Conservation (phyloP, 345 rosid species). For the Pugionium dolabratum region DNA sequence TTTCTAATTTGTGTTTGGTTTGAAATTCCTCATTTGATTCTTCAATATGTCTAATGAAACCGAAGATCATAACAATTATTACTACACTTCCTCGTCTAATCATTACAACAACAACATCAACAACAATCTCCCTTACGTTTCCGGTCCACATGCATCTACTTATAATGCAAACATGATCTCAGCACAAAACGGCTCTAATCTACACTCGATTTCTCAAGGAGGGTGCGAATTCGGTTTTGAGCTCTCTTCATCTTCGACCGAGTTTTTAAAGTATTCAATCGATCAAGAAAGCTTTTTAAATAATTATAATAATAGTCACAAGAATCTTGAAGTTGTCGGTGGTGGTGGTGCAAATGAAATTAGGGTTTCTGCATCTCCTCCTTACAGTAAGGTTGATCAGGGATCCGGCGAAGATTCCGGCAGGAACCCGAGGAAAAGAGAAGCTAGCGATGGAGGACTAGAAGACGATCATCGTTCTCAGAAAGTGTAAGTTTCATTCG, state of each 20-base stretch:
- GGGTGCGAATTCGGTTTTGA: conserved; percentile 60
- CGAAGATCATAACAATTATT: conserved; percentile 52
- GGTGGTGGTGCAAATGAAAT: conserved; percentile 39
- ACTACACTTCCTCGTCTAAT: conserved; percentile 30
- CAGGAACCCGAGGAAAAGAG: conserved; percentile 43
- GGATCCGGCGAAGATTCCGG: conserved; percentile 52
- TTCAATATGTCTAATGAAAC: conserved; percentile 69
- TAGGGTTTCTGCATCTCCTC: conserved; percentile 57
- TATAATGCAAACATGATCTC: conserved; percentile 40
- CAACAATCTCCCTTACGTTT: conserved; percentile 43
- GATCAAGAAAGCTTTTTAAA: conserved; percentile 41
- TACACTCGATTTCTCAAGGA: conserved; percentile 51
- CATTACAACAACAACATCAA: conserved; percentile 31
- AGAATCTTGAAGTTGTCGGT: conserved; percentile 32
- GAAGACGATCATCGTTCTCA: conserved; percentile 53
- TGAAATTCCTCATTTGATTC: conserved; percentile 4
- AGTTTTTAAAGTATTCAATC: conserved; percentile 42
- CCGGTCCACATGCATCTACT: conserved; percentile 32
- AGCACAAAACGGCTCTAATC: conserved; percentile 50
- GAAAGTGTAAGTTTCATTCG: conserved; percentile 48
- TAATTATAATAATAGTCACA: conserved; percentile 28
- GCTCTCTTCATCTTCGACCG: conserved; percentile 52
- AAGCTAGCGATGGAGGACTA: conserved; percentile 37
- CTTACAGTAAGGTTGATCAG: conserved; percentile 57
- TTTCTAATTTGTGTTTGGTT: background rate